These are phyloP conservation scores for Penicillium alfredii DNA, from an alignment of 495 filamentous ascomycete species.

Conservation along the genomic window DNA sequence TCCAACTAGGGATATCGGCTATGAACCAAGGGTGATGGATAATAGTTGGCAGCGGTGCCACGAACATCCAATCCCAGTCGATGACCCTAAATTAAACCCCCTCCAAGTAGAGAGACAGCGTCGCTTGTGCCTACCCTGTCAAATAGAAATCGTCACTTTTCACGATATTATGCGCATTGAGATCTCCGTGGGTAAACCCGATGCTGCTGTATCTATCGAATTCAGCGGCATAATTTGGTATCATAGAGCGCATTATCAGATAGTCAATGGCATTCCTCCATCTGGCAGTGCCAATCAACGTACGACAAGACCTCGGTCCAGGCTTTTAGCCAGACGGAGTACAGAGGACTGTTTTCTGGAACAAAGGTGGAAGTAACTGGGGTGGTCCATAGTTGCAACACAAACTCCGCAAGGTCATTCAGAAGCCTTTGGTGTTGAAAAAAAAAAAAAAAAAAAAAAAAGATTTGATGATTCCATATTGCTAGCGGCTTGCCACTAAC, in stretches of 20 bases:
- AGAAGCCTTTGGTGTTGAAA: constrained; percentile 7
- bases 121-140: constrained; percentile 9
- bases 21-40: constrained; percentile 13
- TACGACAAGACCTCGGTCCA: constrained; percentile 18
- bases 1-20: constrained; percentile 10
- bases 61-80: constrained; percentile 13
- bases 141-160: constrained; percentile 15
- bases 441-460: constrained; percentile 7
- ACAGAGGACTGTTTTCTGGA: background rate
- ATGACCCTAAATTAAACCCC: constrained; percentile 10
- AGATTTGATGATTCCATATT: constrained; percentile 10
- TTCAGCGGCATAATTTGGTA: constrained; percentile 11
- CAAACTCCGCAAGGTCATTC: constrained; percentile 11
- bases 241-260: constrained; percentile 20
- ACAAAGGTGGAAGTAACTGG: constrained; percentile 1
- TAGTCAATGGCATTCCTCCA: constrained; percentile 14
- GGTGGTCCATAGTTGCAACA: constrained; percentile 12
- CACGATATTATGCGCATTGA: constrained; percentile 17
- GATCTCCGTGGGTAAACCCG: constrained; percentile 13
- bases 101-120: background rate
- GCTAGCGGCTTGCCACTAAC: constrained; percentile 11
- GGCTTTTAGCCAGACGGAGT: constrained; percentile 14
- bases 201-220: constrained; percentile 7
- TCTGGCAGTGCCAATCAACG: constrained; percentile 12
- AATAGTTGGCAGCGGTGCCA: constrained; percentile 6